A percentile compares a stretch with the other conserved stretches of the same genome.
Conservation (phyloP, 140 eudicot genomes). For the Senecio squalidus region DNA sequence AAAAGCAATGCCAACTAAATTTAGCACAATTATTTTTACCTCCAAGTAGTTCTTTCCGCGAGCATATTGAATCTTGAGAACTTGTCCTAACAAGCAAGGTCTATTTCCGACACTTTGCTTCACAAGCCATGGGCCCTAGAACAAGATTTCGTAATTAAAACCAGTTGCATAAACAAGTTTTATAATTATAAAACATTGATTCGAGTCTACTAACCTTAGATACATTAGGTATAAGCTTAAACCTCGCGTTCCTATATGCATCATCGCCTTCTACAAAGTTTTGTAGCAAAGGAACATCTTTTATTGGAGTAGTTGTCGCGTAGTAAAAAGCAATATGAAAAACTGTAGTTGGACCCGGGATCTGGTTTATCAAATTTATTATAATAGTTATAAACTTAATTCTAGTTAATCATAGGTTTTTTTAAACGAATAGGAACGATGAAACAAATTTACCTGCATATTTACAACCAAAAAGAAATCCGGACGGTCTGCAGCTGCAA, state of each 20-base stretch:
- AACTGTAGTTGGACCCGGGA: conserved; percentile 58
- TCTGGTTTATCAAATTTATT: conserved; percentile 23
- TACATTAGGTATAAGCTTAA: conserved; percentile 77
- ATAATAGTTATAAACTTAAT: background rate
- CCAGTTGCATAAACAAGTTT: background rate
- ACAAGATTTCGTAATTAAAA: background rate
- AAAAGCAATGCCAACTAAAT: too few species aligned
- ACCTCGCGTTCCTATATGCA: conserved; percentile 68
- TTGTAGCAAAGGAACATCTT: conserved; percentile 58
- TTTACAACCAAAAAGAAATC: conserved; percentile 78
- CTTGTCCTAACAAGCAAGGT: conserved; percentile 69
- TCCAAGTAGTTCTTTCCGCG: conserved; percentile 67
- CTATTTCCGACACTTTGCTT: conserved; percentile 76
- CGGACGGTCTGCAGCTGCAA: conserved; percentile 55
- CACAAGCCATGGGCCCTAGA: conserved; percentile 75
- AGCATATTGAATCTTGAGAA: conserved; percentile 47
- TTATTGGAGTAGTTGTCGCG: conserved; percentile 49
- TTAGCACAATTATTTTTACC: conserved; percentile 22
- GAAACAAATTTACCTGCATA: conserved; percentile 53
- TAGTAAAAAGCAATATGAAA: conserved; percentile 60
- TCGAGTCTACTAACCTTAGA: conserved; percentile 44
- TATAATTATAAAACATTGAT: background rate
- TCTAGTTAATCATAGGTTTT: background rate
- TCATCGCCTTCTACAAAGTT: conserved; percentile 73
- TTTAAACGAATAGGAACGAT: too few species aligned